Evolutionary conservation across 176 grass and related monocot species (phyloP).

Genomic region (maize (Zea mays)): DNA sequence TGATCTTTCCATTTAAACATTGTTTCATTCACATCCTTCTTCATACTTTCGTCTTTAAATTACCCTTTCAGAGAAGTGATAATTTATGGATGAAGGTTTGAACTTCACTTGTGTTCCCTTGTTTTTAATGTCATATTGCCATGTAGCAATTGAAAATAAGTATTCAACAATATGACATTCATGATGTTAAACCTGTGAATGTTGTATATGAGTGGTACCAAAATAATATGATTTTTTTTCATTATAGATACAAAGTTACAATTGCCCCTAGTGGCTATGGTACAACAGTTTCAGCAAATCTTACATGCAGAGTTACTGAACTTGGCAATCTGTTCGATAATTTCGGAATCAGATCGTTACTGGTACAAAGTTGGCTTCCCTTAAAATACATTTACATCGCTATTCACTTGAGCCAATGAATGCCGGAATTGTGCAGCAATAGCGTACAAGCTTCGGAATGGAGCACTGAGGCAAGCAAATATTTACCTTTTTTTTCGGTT

Average conservation of each 20-base stretch:
- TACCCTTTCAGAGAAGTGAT: too few species aligned
- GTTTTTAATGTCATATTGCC: too few species aligned
- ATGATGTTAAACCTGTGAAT: not conserved
- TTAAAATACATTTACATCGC: slow-evolving; percentile 47
- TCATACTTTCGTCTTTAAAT: too few species aligned
- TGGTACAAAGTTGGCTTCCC: slow-evolving; percentile 22
- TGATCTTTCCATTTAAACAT: too few species aligned
- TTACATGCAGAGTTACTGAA: slow-evolving; percentile 31
- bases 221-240: not conserved
- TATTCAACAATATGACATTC: not conserved
- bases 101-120: too few species aligned
- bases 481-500: slow-evolving; percentile 33
- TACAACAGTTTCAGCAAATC: slow-evolving; percentile 41
- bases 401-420: slow-evolving; percentile 32
- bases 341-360: slow-evolving; percentile 35
- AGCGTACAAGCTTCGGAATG: slow-evolving; percentile 21
- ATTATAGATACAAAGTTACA: slow-evolving; percentile 42
- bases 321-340: slow-evolving; percentile 23
- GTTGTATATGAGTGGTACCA: not conserved
- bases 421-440: slow-evolving; percentile 5
- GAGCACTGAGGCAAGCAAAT: slow-evolving; percentile 40
- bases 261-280: slow-evolving; percentile 17
- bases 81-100: too few species aligned
- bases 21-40: too few species aligned
- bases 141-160: too few species aligned